Evolutionary conservation across 169 alveolate species (phyloP), one percentile per base, ranked within the genome.

Genomic region (Sarcocystis neurona): DNA sequence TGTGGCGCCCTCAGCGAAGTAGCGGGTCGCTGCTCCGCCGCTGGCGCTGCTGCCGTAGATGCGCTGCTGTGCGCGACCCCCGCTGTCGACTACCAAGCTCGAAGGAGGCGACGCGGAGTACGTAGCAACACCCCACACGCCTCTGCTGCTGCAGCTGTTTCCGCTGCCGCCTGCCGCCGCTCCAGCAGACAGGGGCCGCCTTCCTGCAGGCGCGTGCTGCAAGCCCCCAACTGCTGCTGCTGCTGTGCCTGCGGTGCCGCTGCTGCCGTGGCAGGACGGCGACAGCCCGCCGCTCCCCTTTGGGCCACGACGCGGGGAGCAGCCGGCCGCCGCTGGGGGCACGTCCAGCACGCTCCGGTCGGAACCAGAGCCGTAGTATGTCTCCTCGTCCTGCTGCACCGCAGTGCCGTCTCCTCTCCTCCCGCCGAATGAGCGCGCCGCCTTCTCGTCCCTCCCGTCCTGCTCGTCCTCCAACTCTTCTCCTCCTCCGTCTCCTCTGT

Each of bases 1-100:
- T 86, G 92, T 93, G 79, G 92, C 93, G 82, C 84, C 93, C 43
- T 90, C 94, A 8, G 95, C 93, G 68, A 93, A 93, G 85, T 93
- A 93, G 34, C 95, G 92, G 37, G 91, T 93, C n/a, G 89, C 93
- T 27, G 93, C 82, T 48, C 95, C 95, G 39, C 37, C 41, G 30
- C 60, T 15, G 32, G 68, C 39, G 50, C 66, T 12, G n/a, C n/a
- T n/a, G n/a, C 74, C 74, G 41, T 60, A 4, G 74, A n/a, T n/a
- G n/a, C n/a, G n/a, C n/a, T n/a, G n/a, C n/a, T n/a, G n/a, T n/a
- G n/a, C n/a, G n/a, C n/a, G n/a, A n/a, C n/a, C n/a, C n/a, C n/a
- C n/a, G n/a, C n/a, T n/a, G n/a, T n/a, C n/a, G n/a, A n/a, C n/a
- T n/a, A n/a, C n/a, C n/a, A n/a, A n/a, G n/a, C n/a, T n/a, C n/a